A percentile compares a stretch with the other conserved stretches of the same genome.
phyloP scores from a whole-genome alignment of 805 yeast genomes.

The Metschnikowia gruessii region DNA sequence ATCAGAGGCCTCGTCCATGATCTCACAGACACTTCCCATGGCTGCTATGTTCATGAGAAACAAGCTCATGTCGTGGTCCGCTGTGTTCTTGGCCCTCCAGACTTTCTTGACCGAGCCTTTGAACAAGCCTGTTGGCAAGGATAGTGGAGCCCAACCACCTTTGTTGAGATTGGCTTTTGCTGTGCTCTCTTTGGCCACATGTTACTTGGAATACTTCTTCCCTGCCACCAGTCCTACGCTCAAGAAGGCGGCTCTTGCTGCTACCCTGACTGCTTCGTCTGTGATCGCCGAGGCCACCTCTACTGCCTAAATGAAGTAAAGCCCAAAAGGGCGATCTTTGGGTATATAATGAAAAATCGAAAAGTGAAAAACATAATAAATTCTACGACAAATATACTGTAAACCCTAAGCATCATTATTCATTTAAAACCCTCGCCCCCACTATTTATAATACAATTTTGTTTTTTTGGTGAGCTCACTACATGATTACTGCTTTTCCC shows the following conservation, averaged over 20 bases:
- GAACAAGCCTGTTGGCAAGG: conserved; percentile 27
- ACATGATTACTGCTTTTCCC: conserved; percentile 6
- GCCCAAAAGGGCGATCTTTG: not conserved
- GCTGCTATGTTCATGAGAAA: conserved; percentile 64
- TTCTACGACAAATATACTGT: not conserved
- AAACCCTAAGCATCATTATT: not conserved
- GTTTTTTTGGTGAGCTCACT: not conserved
- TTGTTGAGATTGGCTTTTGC: conserved; percentile 47
- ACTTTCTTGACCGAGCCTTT: conserved; percentile 45
- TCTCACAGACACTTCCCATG: conserved; percentile 61
- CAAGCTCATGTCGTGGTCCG: conserved; percentile 55
- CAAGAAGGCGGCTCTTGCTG: conserved; percentile 22
- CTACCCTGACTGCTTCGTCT: conserved; percentile 13
- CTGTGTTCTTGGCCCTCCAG: conserved; percentile 50
- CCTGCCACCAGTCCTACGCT: conserved; percentile 40
- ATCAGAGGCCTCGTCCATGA: conserved; percentile 43
- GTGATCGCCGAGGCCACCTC: conserved; percentile 17
- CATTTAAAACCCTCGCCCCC: not conserved
- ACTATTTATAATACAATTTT: conserved; percentile 1
- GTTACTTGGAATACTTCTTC: conserved; percentile 52
- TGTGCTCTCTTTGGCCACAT: conserved; percentile 47
- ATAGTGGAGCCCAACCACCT: conserved; percentile 41
- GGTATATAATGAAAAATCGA: not conserved
- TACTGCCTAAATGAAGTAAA: conserved; percentile 1
- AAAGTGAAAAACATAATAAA: not conserved